Conservation (phyloP, 2,329 filamentous ascomycete species). For the Fusarium chlamydosporum region DNA sequence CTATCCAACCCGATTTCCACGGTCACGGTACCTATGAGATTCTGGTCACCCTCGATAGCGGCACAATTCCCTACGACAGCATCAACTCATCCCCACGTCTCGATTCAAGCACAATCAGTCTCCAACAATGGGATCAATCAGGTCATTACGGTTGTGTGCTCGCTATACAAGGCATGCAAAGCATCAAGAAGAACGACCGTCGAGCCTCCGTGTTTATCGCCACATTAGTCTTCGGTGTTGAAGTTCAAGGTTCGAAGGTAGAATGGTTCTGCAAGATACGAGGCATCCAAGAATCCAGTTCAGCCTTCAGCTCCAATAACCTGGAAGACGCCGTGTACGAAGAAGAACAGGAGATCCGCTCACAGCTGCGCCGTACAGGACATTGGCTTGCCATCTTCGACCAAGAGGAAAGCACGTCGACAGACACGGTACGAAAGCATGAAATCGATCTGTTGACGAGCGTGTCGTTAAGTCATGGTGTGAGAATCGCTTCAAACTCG, state of each 20-base stretch:
- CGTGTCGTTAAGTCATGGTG: slow-evolving; percentile 16
- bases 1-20: slow-evolving; percentile 14
- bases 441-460: slow-evolving; percentile 28
- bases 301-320: neutral
- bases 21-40: slow-evolving; percentile 19
- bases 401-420: neutral
- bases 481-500: slow-evolving; percentile 16
- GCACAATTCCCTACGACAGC: slow-evolving; percentile 17
- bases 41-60: slow-evolving; percentile 21
- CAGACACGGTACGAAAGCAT: slow-evolving; percentile 14
- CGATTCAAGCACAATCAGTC: slow-evolving; percentile 11
- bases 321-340: slow-evolving; percentile 19
- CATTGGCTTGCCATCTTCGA: slow-evolving; percentile 24
- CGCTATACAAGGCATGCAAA: slow-evolving; percentile 30
- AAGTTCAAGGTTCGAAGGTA: slow-evolving; percentile 11
- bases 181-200: slow-evolving; percentile 27
- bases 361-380: slow-evolving; percentile 1
- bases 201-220: slow-evolving; percentile 31
- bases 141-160: slow-evolving; percentile 22
- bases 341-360: slow-evolving; percentile 19
- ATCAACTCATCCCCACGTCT: slow-evolving; percentile 16
- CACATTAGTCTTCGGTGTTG: slow-evolving; percentile 13
- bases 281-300: neutral
- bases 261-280: slow-evolving; percentile 33
- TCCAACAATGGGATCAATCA: slow-evolving; percentile 19